Base-by-base conservation (phyloP, 2,329 filamentous ascomycete genomes). In the Phoma sp. region DNA sequence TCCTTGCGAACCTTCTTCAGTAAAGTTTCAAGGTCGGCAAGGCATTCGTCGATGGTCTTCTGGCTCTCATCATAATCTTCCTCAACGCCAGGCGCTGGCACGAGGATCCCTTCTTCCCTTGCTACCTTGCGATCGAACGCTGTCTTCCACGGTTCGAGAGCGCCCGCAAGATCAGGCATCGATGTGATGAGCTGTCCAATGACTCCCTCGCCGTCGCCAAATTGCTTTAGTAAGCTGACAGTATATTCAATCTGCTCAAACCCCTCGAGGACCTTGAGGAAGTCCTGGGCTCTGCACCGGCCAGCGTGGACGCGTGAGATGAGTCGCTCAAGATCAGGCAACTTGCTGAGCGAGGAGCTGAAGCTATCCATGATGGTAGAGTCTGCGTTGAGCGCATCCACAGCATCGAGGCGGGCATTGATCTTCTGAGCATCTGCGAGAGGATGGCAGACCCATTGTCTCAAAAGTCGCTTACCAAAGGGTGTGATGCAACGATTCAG, bases 161-260 rank as follows among this genome's bases (percentile, higher is more conserved):
- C 84, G 30, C 86, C 82, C 18, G 82, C 82, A 2, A 99, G 83
- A 67, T 96, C 85, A 0, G 95, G 95, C 92, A 99, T 96, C 0
- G 88, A 83, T 0, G 84, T 78, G 38, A 98, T 86, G 35, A 99
- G 84, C 47, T 92, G 87, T 52, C 92, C 90, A 37, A 99, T 89
- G 2, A 98, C 83, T 2, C 91, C 90, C 44, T 91, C 88, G 2
- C 89, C 90, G n/a, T 87, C 84, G 47, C 88, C 86, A 65, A 90
- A 89, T 7, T 87, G 83, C 41, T 83, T 82, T 1, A 98, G 82
- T 22, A 98, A 82, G 46, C 86, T 84, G 83, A 96, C 91, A 0
- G 93, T 96, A 72, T 96, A 95, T 59, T 97, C 92, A 40, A 99
- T 98, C 75, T 97, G 93, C 78, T 98, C 95, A 65, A 97, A 99